Conservation (phyloP, 805 yeast species). For the Metschnikowia santaceciliae region DNA sequence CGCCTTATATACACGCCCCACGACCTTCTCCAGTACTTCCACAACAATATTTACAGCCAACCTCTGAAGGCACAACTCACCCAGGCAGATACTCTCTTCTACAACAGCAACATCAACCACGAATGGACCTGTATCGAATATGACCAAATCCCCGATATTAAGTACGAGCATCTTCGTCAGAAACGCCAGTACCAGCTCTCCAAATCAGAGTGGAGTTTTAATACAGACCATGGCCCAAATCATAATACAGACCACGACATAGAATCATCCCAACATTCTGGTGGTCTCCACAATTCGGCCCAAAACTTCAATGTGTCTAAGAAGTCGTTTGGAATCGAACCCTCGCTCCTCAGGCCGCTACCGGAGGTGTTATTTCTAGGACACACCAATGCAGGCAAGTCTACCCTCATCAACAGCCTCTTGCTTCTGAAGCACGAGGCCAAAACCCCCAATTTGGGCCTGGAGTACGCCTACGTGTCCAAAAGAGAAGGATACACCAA, state of each 20-base stretch:
- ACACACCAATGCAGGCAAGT: slow-evolving; percentile 83
- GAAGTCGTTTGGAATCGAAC: slow-evolving; percentile 27
- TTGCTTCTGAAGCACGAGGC: slow-evolving; percentile 37
- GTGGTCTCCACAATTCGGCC: background rate
- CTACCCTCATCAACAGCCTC: slow-evolving; percentile 65
- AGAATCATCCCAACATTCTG: too few relatives aligned
- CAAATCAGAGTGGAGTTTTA: slow-evolving; percentile 19
- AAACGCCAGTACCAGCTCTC: slow-evolving; percentile 16
- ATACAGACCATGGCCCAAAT: background rate
- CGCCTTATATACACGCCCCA: slow-evolving; percentile 9
- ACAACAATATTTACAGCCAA: slow-evolving; percentile 4
- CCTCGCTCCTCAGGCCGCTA: slow-evolving; percentile 30
- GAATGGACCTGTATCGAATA: slow-evolving; percentile 60
- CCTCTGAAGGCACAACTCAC: slow-evolving; percentile 13
- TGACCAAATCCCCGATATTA: slow-evolving; percentile 56
- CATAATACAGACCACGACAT: too few relatives aligned
- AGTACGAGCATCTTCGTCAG: slow-evolving; percentile 22
- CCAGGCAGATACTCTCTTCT: slow-evolving; percentile 36
- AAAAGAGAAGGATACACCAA: slow-evolving; percentile 54
- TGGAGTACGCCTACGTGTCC: slow-evolving; percentile 51
- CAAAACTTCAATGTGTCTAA: background rate
- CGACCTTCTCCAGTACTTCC: slow-evolving; percentile 13
- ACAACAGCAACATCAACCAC: slow-evolving; percentile 40
- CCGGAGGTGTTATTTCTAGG: slow-evolving; percentile 82
- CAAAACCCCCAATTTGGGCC: slow-evolving; percentile 21